Conservation (phyloP, 2,329 filamentous ascomycete species). For the Pseudonectria foliicola region DNA sequence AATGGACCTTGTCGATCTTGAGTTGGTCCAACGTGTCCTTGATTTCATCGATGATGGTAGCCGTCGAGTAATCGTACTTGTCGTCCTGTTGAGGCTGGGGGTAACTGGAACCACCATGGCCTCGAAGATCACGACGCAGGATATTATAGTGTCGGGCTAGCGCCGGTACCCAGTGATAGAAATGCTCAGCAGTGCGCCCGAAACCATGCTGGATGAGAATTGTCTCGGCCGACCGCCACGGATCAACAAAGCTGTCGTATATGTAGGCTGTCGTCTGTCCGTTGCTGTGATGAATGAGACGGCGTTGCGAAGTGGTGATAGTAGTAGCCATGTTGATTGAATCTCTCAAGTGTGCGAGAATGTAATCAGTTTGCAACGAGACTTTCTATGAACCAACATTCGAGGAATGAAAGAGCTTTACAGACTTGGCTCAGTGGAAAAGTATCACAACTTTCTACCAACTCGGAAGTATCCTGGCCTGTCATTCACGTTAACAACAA, state of each 20-base stretch:
- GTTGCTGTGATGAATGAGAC: conserved; percentile 2
- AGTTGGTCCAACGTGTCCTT: conserved; percentile 7
- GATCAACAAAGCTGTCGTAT: conserved; percentile 5
- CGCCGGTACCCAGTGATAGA: conserved; percentile 5
- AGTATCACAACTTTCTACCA: no score
- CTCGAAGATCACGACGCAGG: conserved; percentile 5
- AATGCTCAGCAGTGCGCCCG: conserved; percentile 5
- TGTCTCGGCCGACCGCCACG: conserved; percentile 4
- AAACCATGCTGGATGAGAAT: conserved; percentile 6
- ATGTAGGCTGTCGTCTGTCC: conserved; percentile 6
- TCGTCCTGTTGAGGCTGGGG: neutral
- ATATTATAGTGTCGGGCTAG: conserved; percentile 4
- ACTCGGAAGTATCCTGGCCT: no score
- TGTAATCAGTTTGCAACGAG: no score
- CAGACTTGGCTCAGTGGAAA: no score
- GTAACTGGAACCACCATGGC: conserved; percentile 5
- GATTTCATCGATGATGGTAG: conserved; percentile 4
- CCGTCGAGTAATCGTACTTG: conserved; percentile 6
- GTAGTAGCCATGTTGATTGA: no score
- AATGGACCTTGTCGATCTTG: conserved; percentile 1
- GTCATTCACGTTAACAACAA: no score
- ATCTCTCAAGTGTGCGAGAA: no score
- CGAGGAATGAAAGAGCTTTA: no score
- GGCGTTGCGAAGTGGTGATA: neutral
- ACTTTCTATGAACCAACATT: no score